phyloP scores from a whole-genome alignment of 140 eudicot genomes.

The Eryngium alpinum region DNA sequence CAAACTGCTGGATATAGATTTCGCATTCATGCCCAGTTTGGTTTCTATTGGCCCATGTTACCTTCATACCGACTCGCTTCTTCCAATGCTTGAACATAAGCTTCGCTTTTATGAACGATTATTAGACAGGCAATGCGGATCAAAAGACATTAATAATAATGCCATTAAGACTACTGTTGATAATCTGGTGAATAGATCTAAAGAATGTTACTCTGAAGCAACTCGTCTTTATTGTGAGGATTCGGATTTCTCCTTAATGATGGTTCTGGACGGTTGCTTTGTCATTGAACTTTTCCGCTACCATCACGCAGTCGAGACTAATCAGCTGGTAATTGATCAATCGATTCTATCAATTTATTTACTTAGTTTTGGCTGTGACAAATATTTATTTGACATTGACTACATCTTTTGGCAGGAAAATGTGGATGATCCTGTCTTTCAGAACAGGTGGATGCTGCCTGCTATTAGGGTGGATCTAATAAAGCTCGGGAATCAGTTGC shows the following conservation, averaged over 20 bases:
- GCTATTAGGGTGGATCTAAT: neutral
- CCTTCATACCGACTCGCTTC: neutral
- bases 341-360: neutral
- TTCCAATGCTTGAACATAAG: neutral
- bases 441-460: neutral
- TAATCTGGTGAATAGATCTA: neutral
- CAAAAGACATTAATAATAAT: neutral
- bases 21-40: too few species aligned
- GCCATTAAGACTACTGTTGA: neutral
- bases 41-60: neutral
- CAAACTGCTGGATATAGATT: too few species aligned
- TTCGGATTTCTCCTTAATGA: neutral
- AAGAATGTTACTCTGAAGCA: neutral
- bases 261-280: neutral
- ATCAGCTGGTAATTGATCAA: neutral
- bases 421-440: neutral
- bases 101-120: neutral
- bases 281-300: neutral
- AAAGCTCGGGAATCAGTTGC: neutral
- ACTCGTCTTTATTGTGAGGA: too few species aligned
- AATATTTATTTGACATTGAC: neutral
- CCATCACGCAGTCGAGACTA: too few species aligned
- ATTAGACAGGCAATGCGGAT: neutral
- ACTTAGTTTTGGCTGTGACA: neutral
- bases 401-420: neutral